Conservation (phyloP, 179 eudicot species). For the Gypsophila paniculata region DNA sequence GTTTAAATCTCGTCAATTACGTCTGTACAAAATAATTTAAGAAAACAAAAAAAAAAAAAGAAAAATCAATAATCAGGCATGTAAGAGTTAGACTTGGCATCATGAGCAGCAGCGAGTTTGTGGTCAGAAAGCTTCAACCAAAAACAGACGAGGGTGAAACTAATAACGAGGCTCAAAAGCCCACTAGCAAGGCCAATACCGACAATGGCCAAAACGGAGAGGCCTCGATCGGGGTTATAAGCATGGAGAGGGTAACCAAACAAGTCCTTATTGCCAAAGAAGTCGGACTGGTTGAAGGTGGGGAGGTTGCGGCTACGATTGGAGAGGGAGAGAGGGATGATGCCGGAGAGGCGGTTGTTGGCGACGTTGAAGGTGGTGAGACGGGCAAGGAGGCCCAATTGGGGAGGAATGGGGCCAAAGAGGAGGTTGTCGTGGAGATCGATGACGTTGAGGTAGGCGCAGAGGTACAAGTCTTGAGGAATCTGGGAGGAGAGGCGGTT, state of each 20-base stretch:
- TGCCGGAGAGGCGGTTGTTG: slow-evolving; percentile 51
- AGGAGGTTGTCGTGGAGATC: slow-evolving; percentile 56
- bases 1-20: too few relatives aligned
- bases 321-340: slow-evolving; percentile 58
- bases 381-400: slow-evolving; percentile 48
- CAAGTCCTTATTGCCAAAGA: slow-evolving; percentile 61
- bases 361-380: slow-evolving; percentile 63
- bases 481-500: slow-evolving; percentile 58
- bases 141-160: slow-evolving; percentile 75
- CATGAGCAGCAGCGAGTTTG: slow-evolving; percentile 46
- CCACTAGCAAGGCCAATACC: slow-evolving; percentile 93
- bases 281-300: slow-evolving; percentile 66
- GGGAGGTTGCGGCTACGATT: slow-evolving; percentile 49
- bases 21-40: too few relatives aligned
- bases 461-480: slow-evolving; percentile 51
- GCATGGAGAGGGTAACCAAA: slow-evolving; percentile 69
- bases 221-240: slow-evolving; percentile 39
- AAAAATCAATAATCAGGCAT: slow-evolving; percentile 69
- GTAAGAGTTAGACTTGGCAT: slow-evolving; percentile 49
- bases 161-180: slow-evolving; percentile 62
- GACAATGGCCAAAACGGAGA: slow-evolving; percentile 63
- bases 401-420: slow-evolving; percentile 54
- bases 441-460: slow-evolving; percentile 71
- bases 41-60: neutral
- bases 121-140: slow-evolving; percentile 75